A percentile compares a stretch with the other conserved stretches of the same genome.
Evolutionary conservation across 2,329 filamentous ascomycete genomes (phyloP).

Genomic region (Phialocephala sp.): DNA sequence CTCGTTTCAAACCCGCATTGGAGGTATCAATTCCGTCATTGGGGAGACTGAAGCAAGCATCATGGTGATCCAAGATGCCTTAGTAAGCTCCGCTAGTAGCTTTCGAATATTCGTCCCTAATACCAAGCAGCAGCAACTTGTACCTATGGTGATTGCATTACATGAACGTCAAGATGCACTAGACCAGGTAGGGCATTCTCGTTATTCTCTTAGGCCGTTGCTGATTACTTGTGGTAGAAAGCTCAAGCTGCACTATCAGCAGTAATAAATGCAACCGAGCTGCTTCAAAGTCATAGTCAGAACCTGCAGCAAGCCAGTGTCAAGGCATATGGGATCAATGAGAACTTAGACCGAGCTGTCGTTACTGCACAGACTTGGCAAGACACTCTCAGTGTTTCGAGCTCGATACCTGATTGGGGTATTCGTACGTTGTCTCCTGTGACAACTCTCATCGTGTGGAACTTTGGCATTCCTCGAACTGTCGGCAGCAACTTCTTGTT

Average conservation of each 20-base stretch:
- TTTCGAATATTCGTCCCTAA: conserved; percentile 6
- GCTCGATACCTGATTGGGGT: conserved; percentile 29
- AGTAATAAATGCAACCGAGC: conserved; percentile 36
- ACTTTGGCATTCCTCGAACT: conserved; percentile 26
- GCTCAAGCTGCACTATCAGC: conserved; percentile 29
- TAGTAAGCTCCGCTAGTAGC: conserved; percentile 29
- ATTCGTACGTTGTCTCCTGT: conserved; percentile 29
- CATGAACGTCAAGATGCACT: conserved; percentile 34
- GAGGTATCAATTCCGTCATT: conserved; percentile 33
- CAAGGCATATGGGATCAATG: conserved; percentile 33
- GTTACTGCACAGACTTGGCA: conserved; percentile 30
- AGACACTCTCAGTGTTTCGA: conserved; percentile 22
- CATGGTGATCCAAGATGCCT: conserved; percentile 27
- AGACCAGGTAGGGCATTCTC: conserved; percentile 33
- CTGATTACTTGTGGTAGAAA: conserved; percentile 29
- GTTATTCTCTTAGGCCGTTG: conserved; percentile 8
- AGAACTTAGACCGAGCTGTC: conserved; percentile 35
- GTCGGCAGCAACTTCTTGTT: neutral
- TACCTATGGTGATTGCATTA: conserved; percentile 32
- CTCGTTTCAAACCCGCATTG: conserved; percentile 30
- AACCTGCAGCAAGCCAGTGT: conserved; percentile 35
- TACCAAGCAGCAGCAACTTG: conserved; percentile 26
- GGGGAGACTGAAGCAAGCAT: conserved; percentile 31
- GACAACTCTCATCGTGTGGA: conserved; percentile 33
- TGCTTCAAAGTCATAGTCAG: conserved; percentile 34